Evolutionary conservation across 495 filamentous ascomycete genomes (phyloP).

Genomic region (Tuber brumale): DNA sequence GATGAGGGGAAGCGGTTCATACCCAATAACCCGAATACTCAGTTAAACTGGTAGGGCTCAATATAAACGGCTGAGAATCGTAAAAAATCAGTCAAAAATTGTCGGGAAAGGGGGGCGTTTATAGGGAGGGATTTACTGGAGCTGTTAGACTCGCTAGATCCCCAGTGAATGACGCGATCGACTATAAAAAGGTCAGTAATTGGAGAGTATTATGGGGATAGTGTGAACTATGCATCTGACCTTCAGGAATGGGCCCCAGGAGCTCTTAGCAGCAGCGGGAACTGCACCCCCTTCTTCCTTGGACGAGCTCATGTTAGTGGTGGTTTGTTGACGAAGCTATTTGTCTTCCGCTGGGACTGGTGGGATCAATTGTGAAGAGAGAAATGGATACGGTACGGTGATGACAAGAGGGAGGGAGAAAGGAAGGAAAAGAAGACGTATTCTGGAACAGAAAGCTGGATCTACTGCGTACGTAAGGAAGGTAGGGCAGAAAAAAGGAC

Average conservation of each 20-base stretch:
- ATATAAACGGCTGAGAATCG: slow-evolving; percentile 64
- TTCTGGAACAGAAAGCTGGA: neutral
- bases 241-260: slow-evolving; percentile 44
- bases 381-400: neutral
- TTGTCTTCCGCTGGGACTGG: neutral
- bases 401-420: neutral
- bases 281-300: slow-evolving; percentile 37
- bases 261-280: slow-evolving; percentile 41
- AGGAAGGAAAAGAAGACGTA: neutral
- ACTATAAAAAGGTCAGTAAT: slow-evolving; percentile 48
- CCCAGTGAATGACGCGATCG: slow-evolving; percentile 92
- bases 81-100: slow-evolving; percentile 7
- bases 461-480: neutral
- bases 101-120: slow-evolving; percentile 4
- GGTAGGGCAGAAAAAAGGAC: neutral
- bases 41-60: slow-evolving; percentile 80
- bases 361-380: neutral
- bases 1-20: slow-evolving; percentile 7
- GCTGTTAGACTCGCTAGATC: slow-evolving; percentile 91
- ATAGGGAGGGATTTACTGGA: slow-evolving; percentile 46
- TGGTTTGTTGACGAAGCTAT: neutral
- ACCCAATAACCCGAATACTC: slow-evolving; percentile 95
- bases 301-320: slow-evolving; percentile 29
- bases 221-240: slow-evolving; percentile 24
- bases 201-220: neutral